Conservation (phyloP, 2,329 filamentous ascomycete genomes). For the Clarireedia sp. region DNA sequence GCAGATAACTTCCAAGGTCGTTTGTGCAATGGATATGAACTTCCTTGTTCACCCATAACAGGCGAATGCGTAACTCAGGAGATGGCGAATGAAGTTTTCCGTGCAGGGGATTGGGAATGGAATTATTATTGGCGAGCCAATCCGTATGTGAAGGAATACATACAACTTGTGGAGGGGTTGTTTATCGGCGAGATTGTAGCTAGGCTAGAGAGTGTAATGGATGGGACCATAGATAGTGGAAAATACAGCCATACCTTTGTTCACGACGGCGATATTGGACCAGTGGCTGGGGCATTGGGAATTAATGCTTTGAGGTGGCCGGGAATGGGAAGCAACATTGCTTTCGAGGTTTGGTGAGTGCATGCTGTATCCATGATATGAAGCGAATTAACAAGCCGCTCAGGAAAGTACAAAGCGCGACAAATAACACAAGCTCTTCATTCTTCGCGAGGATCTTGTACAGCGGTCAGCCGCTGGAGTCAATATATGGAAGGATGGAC, state of each 20-base stretch:
- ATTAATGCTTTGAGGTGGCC: conserved; percentile 33
- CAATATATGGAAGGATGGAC: conserved; percentile 20
- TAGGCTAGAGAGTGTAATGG: conserved; percentile 25
- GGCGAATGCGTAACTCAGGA: conserved; percentile 27
- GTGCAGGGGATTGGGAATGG: conserved; percentile 35
- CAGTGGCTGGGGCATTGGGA: conserved; percentile 24
- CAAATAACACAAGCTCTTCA: neutral
- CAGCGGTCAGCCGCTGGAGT: conserved; percentile 21
- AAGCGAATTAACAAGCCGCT: too few relatives aligned
- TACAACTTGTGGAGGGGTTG: conserved; percentile 31
- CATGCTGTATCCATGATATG: neutral
- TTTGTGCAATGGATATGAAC: conserved; percentile 33
- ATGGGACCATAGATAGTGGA: conserved; percentile 17
- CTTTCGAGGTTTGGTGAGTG: conserved; percentile 33
- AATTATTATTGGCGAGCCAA: conserved; percentile 34
- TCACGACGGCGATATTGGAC: conserved; percentile 34
- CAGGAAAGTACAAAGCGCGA: neutral
- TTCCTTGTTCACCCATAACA: conserved; percentile 29
- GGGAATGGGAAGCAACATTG: conserved; percentile 33
- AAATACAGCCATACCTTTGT: conserved; percentile 28
- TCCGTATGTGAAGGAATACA: conserved; percentile 30
- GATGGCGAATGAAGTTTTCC: conserved; percentile 32
- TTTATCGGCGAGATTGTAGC: conserved; percentile 33
- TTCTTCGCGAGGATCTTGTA: conserved; percentile 28
- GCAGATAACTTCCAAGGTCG: conserved; percentile 35